These are phyloP conservation scores for Fusarium acutatum DNA, from an alignment of 2,329 filamentous ascomycete species.

Conservation along the genomic window DNA sequence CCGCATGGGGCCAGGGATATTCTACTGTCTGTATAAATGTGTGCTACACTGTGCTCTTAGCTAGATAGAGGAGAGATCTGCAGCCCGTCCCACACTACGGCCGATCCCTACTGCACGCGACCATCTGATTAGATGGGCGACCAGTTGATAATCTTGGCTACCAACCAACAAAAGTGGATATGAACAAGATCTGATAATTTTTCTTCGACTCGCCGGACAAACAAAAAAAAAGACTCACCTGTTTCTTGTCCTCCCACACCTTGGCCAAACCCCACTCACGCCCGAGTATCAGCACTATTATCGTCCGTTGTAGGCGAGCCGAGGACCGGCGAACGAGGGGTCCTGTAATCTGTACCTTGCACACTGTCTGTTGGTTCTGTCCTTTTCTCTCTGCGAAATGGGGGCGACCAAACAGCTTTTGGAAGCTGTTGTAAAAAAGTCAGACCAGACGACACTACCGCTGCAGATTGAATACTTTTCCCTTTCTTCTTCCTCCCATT, in stretches of 20 bases:
- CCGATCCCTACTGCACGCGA: constrained; percentile 13
- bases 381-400: background rate
- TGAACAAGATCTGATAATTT: constrained; percentile 16
- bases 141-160: constrained; percentile 17
- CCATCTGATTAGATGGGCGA: constrained; percentile 21
- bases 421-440: background rate
- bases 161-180: background rate
- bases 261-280: background rate
- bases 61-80: background rate
- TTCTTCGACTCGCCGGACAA: background rate
- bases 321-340: background rate
- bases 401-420: background rate
- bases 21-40: background rate
- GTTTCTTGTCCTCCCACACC: background rate
- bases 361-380: constrained; percentile 9
- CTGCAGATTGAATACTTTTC: background rate
- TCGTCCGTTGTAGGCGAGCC: background rate
- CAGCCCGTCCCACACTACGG: background rate
- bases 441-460: constrained; percentile 1
- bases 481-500: background rate
- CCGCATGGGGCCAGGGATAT: background rate
- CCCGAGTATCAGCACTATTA: background rate
- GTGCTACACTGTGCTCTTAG: background rate
- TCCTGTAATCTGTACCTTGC: background rate
- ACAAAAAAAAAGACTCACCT: background rate